A percentile compares a stretch with the other conserved stretches of the same genome.
Conservation (phyloP, 139 green algal species). For the Ettlia oleoabundans region DNA sequence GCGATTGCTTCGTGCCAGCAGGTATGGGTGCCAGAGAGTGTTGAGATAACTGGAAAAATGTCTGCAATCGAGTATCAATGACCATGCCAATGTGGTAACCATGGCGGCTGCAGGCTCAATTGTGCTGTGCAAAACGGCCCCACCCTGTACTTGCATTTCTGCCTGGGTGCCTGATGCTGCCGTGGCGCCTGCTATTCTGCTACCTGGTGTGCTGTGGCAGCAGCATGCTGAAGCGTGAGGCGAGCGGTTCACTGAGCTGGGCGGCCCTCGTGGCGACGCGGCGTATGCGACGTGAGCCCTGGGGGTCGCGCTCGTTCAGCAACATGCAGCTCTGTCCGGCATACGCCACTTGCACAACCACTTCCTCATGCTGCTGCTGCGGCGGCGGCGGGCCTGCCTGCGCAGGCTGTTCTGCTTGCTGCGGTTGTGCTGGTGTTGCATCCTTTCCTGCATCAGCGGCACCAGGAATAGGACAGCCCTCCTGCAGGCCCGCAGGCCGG, state of each 20-base stretch:
- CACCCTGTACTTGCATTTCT: background rate
- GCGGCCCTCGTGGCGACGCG: background rate
- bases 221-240: background rate
- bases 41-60: too few relatives aligned
- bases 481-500: background rate
- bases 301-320: conserved; percentile 42
- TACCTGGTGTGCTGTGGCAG: background rate
- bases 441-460: background rate
- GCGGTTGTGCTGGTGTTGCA: background rate
- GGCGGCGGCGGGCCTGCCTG: background rate
- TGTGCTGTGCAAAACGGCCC: too few relatives aligned
- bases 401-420: background rate
- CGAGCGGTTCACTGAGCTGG: background rate
- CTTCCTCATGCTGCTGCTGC: background rate
- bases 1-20: too few relatives aligned
- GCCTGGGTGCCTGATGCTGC: background rate
- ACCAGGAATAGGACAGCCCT: background rate
- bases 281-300: background rate
- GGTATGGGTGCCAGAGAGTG: too few relatives aligned
- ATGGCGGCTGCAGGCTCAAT: too few relatives aligned
- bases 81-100: too few relatives aligned
- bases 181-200: background rate
- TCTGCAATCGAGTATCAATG: too few relatives aligned
- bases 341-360: conserved; percentile 36
- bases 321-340: conserved; percentile 46